These are phyloP conservation scores for Amaranthus tricolor DNA, from an alignment of 179 eudicot species.

Conservation along the genomic window DNA sequence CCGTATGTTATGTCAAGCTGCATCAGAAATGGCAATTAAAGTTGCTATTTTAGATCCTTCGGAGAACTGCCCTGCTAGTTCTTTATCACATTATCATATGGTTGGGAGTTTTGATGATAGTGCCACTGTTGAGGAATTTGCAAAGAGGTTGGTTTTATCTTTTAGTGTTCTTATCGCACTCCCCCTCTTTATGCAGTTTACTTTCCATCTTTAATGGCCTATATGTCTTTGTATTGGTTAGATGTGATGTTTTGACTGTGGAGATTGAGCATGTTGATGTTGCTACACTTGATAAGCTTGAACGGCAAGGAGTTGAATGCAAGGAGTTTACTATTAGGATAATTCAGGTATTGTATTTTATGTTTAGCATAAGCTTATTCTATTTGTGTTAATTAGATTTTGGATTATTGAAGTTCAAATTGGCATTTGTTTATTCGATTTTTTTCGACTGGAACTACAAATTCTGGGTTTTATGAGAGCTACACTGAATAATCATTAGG, in stretches of 20 bases:
- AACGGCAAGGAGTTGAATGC: conserved; percentile 78
- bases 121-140: conserved; percentile 72
- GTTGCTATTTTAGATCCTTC: conserved; percentile 73
- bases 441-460: background rate
- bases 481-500: too few species aligned
- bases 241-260: conserved; percentile 78
- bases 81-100: conserved; percentile 64
- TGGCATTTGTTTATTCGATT: background rate
- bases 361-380: background rate
- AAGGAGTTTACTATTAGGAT: conserved; percentile 91
- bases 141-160: conserved; percentile 55
- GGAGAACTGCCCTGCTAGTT: conserved; percentile 85
- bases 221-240: conserved; percentile 34
- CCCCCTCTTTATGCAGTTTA: background rate
- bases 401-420: background rate
- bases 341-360: conserved; percentile 56
- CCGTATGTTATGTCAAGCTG: conserved; percentile 90
- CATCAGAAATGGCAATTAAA: conserved; percentile 78
- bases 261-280: conserved; percentile 97
- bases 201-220: background rate
- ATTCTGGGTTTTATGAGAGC: background rate
- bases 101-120: conserved; percentile 86
- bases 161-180: background rate
- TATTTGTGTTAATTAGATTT: background rate
- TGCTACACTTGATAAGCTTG: conserved; percentile 78